Evolutionary conservation across 2,329 filamentous ascomycete genomes (phyloP).

Genomic region (Hirsutella thompsonii): DNA sequence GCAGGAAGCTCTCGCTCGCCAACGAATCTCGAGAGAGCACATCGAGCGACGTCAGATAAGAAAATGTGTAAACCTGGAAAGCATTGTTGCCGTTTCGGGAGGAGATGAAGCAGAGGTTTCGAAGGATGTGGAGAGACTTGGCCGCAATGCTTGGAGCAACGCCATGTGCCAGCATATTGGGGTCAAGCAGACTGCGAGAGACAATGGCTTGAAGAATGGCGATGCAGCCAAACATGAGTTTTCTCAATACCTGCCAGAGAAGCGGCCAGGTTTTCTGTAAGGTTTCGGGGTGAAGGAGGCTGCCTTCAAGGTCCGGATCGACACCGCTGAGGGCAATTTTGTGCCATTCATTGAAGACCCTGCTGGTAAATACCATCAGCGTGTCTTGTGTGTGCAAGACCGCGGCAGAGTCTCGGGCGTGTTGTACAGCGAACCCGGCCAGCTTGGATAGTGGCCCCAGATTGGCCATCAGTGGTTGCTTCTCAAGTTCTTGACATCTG

Average conservation of each 20-base stretch:
- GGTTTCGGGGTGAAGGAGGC: conserved; percentile 52
- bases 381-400: conserved; percentile 45
- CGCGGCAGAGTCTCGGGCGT: conserved; percentile 28
- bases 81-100: conserved; percentile 57
- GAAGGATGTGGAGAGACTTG: conserved; percentile 59
- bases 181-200: conserved; percentile 45
- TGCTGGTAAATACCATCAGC: conserved; percentile 53
- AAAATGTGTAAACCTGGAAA: conserved; percentile 77
- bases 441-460: conserved; percentile 57
- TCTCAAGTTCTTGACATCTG: conserved; percentile 43
- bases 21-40: conserved; percentile 59
- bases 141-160: conserved; percentile 52
- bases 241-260: conserved; percentile 64
- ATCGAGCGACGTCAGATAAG: conserved; percentile 72
- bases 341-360: conserved; percentile 59
- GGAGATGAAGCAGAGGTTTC: conserved; percentile 73
- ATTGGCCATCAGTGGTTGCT: conserved; percentile 48
- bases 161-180: conserved; percentile 26
- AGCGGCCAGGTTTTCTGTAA: conserved; percentile 52
- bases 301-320: conserved; percentile 52
- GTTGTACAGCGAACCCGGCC: conserved; percentile 49
- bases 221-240: conserved; percentile 62
- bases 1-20: conserved; percentile 54
- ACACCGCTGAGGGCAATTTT: conserved; percentile 61
- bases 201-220: conserved; percentile 64